Conservation (phyloP, 2,329 filamentous ascomycete genomes). For the Botrytis aclada region DNA sequence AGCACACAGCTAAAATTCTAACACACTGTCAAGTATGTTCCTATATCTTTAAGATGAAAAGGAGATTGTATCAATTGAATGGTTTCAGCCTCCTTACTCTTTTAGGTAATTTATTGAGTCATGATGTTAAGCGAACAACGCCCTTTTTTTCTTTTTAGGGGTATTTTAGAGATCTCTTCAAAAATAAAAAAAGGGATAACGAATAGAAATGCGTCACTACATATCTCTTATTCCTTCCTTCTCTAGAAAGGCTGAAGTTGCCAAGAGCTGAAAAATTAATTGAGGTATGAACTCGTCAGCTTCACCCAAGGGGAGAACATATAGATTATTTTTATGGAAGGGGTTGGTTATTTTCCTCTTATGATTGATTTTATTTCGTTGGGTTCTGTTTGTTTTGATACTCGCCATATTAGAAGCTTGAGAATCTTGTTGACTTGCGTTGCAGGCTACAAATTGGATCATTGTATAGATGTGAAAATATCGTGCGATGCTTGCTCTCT, state of each 20-base stretch:
- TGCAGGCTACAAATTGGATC: too few species aligned
- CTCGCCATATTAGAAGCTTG: background rate
- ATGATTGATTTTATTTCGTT: background rate
- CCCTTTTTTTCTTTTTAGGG: background rate
- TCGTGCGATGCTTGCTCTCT: background rate
- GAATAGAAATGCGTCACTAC: background rate
- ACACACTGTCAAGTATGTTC: background rate
- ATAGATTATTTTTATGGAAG: background rate
- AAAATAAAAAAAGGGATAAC: background rate
- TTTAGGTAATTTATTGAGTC: background rate
- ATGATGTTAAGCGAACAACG: background rate
- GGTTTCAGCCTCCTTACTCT: constrained; percentile 5
- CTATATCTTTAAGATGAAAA: background rate
- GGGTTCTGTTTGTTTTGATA: background rate
- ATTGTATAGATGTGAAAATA: background rate
- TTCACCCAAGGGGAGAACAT: background rate
- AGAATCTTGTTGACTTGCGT: background rate
- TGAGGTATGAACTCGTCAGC: background rate
- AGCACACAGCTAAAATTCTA: background rate
- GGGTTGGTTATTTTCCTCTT: too few species aligned
- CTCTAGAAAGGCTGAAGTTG: background rate
- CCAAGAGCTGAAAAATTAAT: background rate
- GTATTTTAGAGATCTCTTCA: background rate
- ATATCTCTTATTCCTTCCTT: background rate
- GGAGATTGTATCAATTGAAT: background rate